Base-by-base conservation (phyloP, 257 asterid species). In the Cinchona pubescens region DNA sequence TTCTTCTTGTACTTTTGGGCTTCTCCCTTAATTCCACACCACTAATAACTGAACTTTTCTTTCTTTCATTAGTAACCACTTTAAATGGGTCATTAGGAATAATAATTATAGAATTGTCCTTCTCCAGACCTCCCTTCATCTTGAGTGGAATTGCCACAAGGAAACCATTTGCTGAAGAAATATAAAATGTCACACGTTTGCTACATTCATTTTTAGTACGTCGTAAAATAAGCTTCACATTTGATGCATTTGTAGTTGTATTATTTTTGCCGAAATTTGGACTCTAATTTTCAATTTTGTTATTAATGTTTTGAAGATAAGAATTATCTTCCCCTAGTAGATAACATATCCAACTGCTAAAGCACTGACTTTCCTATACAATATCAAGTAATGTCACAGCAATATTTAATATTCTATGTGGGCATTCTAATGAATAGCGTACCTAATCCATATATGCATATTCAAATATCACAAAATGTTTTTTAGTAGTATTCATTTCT, bases 381-480 rank as follows among this genome's bases (percentile, higher is more conserved):
- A 67, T 83, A 53, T 87, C 98, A 0, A 93, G 91, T 35, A 93
- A 78, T 61, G 97, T 89, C 77, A 91, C 97, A 1, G 97, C 98
- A 25, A 93, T 87, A 82, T 93, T 93, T 61, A 91, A 67, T 79
- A 93, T 91, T 5, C 98, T 96, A 49, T 91, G 98, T 13, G 97
- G 97, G 34, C 97, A 88, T 2, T 97, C 98, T 1, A 97, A 93
- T 60, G 96, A 94, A 71, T 96, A 89, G 5, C 97, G 96, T 35
- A 93, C 85, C 98, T 93, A 81, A 46, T 10, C 58, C 37, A 67
- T n/a, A n/a, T n/a, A n/a, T n/a, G n/a, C 69, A 79, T 25, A 25
- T n/a, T 66, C 71, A 40, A 59, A 9, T 38, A 59, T 59, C 5
- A 29, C 65, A 59, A 27, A 14, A 11, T 29, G 21, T 27, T 27